Evolutionary conservation across 2,329 filamentous ascomycete species (phyloP).

Genomic region (Cyphellophora europaea): DNA sequence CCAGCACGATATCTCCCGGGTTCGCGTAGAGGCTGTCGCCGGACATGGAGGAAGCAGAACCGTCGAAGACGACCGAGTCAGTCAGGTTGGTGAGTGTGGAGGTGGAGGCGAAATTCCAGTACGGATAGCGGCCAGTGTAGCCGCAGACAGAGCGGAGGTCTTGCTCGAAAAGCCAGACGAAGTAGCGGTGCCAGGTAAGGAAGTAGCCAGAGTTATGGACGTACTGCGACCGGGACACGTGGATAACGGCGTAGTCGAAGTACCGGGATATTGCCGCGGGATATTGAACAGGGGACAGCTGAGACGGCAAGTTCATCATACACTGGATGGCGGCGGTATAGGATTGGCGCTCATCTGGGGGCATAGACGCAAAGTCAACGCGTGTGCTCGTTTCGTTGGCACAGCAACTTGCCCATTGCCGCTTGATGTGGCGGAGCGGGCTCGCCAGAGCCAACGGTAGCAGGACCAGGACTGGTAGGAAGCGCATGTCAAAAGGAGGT

Average conservation of each 20-base stretch:
- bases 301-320: constrained; percentile 23
- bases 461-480: not conserved
- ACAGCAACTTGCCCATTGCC: not conserved
- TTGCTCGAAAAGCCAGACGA: constrained; percentile 32
- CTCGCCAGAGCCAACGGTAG: not conserved
- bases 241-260: constrained; percentile 33
- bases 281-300: constrained; percentile 19
- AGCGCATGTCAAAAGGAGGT: too few species aligned
- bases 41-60: constrained; percentile 26
- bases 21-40: constrained; percentile 21
- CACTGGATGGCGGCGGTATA: constrained; percentile 32
- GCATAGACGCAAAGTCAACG: constrained; percentile 16
- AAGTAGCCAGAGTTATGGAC: constrained; percentile 30
- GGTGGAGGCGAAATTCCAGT: constrained; percentile 29
- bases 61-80: constrained; percentile 26
- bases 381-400: constrained; percentile 8
- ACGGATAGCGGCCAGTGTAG: constrained; percentile 35
- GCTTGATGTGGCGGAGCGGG: not conserved
- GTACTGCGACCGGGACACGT: constrained; percentile 26
- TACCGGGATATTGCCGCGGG: constrained; percentile 25
- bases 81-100: constrained; percentile 15
- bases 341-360: constrained; percentile 17
- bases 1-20: constrained; percentile 13
- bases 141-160: constrained; percentile 35
- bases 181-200: constrained; percentile 37